Evolutionary conservation across 2,329 filamentous ascomycete genomes (phyloP), one percentile per base, ranked within the genome.

Genomic region (Stemphylium lycopersici): DNA sequence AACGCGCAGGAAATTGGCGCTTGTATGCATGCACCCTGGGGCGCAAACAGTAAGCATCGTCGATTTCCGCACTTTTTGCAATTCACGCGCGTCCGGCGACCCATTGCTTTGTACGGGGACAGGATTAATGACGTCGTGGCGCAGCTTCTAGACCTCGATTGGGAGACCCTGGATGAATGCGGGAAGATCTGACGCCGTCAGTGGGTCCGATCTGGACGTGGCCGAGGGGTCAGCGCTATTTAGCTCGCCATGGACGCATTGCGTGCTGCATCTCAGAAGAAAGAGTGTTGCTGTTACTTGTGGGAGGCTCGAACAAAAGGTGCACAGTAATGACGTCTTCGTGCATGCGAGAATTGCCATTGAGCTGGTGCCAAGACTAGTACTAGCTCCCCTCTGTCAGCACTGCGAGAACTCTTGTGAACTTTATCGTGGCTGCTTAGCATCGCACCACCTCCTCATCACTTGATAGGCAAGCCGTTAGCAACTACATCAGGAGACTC

Each of bases 111-210:
- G 26, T 39, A 34, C 20, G 16, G 18, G 34, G 38, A 49, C 38
- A 31, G 52, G 16, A 45, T 51, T 8, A 36, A 51, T 55, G 47
- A 55, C 24, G 52, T 51, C 41, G 41, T 51, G 52, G 41, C 52
- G 47, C 52, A 36, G 29, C 36, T 16, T 46, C 22, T 55, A 38
- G 31, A 44, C 31, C 48, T 32, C 36, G 43, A 37, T 37, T 31
- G 15, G 47, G 11, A 50, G 47, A 50, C 47, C 46, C 46, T 55
- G 29, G 38, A 31, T 16, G n/a, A 34, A 45, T 33, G 31, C 46
- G 40, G 46, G 20, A 55, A 41, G 38, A 31, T 39, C 36, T 42
- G 39, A 44, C 29, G 24, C 15, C 37, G 22, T 15, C 20, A 12
- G 37, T 40, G 49, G 50, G 44, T 48, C 50, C 29, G 34, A 48